Base-by-base conservation (phyloP, 2,329 filamentous ascomycete species). In the Monilinia laxa region DNA sequence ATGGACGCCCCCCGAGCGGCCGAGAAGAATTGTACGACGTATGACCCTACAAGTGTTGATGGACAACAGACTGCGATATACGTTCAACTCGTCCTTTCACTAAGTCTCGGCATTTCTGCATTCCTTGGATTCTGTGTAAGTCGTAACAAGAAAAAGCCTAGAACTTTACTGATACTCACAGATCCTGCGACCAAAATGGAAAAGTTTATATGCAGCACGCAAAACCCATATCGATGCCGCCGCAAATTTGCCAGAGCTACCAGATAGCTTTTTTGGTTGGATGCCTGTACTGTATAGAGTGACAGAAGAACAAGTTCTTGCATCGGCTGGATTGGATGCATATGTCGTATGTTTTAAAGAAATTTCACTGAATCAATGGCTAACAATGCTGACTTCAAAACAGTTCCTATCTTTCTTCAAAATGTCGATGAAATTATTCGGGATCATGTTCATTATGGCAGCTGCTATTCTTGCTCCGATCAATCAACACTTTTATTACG, bases 321-420 rank as follows among this genome's bases (percentile, higher is more conserved):
- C 90, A 20, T 94, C 93, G 25, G 94, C 94, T 23, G 95, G 95
- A 0, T 84, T 99, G 60, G 95, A 99, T 80, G 95, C 95, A 62
- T 99, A 92, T 79, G 95, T 97, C 71, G 90, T 91, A 80, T 72
- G 85, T 66, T 14, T 62, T n/a, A 20, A 9, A 10, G 5, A 52
- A 11, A 42, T 28, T 42, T 23, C n/a, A 18, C 45, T 3, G 14
- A 54, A 42, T 6, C 5, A 51, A 23, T 59, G 42, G 9, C 12
- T 42, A 10, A 25, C 2, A 3, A 55, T 56, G 23, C 70, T 75
- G 49, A 76, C 42, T 1, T 16, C 42, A 68, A 23, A 42, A 65
- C 74, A 87, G 85, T 97, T 99, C 76, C 83, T 99, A 18, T 86
- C 90, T 20, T 99, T 99, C 79, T 98, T 97, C 83, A 96, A 93